phyloP scores from a whole-genome alignment of 345 rosid genomes.

The Gossypium ekmanianum region DNA sequence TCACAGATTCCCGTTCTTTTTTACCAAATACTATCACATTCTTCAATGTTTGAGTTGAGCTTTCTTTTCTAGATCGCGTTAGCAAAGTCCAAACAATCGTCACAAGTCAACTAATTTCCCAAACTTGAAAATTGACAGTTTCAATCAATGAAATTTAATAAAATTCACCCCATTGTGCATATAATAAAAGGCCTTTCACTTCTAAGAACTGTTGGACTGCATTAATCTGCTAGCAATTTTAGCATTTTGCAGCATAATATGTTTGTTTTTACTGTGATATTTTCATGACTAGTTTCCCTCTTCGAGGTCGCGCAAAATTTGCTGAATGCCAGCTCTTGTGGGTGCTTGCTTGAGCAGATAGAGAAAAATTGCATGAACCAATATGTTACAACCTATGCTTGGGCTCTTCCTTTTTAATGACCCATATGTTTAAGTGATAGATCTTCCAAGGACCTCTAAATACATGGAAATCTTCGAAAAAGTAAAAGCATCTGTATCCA shows the following conservation, averaged over 20 bases:
- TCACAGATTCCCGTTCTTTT: too few species aligned
- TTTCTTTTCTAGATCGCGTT: too few species aligned
- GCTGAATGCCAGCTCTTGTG: neutral
- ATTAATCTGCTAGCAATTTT: too few species aligned
- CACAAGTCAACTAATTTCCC: too few species aligned
- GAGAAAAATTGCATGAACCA: neutral
- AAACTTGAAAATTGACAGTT: too few species aligned
- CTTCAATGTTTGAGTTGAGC: too few species aligned
- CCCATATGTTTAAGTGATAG: neutral
- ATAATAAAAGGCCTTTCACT: too few species aligned
- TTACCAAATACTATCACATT: too few species aligned
- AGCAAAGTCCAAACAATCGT: too few species aligned
- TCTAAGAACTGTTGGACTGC: neutral
- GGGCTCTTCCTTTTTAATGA: neutral
- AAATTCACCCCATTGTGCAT: too few species aligned
- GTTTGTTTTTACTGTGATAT: neutral
- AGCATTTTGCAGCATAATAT: neutral
- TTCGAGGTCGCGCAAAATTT: neutral
- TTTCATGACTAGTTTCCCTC: neutral
- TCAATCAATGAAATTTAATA: too few species aligned
- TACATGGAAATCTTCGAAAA: neutral
- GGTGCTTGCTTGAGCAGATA: neutral
- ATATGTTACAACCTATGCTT: neutral
- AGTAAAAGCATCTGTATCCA: neutral
- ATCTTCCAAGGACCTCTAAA: neutral